These are phyloP conservation scores for Suillus variegatus DNA, from an alignment of 768 basidiomycete genomes.

Conservation along the genomic window DNA sequence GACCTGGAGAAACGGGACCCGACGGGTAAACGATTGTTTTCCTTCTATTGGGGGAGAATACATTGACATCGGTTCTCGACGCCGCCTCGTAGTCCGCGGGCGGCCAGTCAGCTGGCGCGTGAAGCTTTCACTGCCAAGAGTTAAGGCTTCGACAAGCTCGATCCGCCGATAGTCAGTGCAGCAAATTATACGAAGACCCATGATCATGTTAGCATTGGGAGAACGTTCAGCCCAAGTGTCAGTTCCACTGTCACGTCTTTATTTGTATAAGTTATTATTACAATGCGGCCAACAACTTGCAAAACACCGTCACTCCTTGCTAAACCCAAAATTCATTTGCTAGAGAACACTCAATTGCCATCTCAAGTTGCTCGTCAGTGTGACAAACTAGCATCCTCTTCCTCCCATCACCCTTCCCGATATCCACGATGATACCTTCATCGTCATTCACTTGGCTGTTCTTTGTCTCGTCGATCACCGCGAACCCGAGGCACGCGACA, in stretches of 20 bases:
- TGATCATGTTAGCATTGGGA: background rate
- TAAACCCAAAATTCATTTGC: slow-evolving; percentile 17
- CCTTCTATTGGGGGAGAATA: background rate
- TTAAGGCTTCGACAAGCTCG: background rate
- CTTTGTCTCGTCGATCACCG: slow-evolving; percentile 45
- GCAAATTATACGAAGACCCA: background rate
- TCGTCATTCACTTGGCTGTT: slow-evolving; percentile 41
- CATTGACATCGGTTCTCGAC: background rate
- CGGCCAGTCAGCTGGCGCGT: background rate
- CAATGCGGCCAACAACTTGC: background rate
- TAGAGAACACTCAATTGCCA: slow-evolving; percentile 43
- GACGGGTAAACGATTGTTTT: background rate
- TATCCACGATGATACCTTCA: slow-evolving; percentile 47
- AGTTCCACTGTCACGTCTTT: background rate
- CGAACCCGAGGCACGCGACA: slow-evolving; percentile 64
- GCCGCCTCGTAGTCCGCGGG: background rate
- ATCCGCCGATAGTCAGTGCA: background rate
- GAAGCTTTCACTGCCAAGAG: background rate
- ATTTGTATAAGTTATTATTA: background rate
- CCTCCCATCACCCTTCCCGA: slow-evolving; percentile 34
- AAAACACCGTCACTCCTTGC: background rate
- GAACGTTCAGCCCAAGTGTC: background rate
- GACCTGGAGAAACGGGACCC: background rate
- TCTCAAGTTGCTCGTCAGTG: slow-evolving; percentile 66
- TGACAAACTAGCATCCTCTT: slow-evolving; percentile 57